A percentile compares a stretch with the other conserved stretches of the same genome.
Evolutionary conservation across 1,284 basidiomycete genomes (phyloP).

Genomic region (Wolfiporia cocos): DNA sequence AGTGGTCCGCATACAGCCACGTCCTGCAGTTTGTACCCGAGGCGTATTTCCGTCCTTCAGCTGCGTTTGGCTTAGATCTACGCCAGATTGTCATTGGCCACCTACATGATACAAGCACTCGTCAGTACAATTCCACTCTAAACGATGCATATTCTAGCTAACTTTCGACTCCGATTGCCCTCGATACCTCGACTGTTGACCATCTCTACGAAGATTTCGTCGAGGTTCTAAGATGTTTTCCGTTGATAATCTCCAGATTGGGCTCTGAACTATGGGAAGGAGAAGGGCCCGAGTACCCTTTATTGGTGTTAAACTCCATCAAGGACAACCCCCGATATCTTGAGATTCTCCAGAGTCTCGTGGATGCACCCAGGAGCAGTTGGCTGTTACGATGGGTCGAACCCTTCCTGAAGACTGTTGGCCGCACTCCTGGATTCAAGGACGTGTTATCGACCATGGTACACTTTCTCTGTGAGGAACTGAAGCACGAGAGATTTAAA

Average conservation of each 20-base stretch:
- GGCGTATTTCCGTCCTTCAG: conserved; percentile 32
- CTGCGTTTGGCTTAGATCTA: conserved; percentile 35
- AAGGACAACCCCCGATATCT: conserved; percentile 69
- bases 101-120: conserved; percentile 53
- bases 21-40: conserved; percentile 50
- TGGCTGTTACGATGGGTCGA: conserved; percentile 25
- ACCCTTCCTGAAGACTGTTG: conserved; percentile 47
- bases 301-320: conserved; percentile 75
- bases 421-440: conserved; percentile 44
- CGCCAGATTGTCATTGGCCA: conserved; percentile 51
- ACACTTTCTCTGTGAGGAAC: conserved; percentile 69
- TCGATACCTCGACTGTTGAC: conserved; percentile 1
- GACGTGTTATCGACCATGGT: conserved; percentile 66
- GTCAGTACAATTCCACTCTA: conserved; percentile 39
- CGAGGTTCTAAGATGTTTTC: conserved; percentile 55
- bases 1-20: conserved; percentile 50
- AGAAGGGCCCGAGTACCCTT: conserved; percentile 63
- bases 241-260: conserved; percentile 48
- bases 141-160: not conserved
- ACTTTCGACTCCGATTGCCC: not conserved
- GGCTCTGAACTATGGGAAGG: conserved; percentile 56
- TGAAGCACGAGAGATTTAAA: conserved; percentile 69
- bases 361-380: conserved; percentile 13
- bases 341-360: conserved; percentile 36
- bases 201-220: conserved; percentile 47